phyloP scores from a whole-genome alignment of 495 filamentous ascomycete species.

The Poronia punctata region DNA sequence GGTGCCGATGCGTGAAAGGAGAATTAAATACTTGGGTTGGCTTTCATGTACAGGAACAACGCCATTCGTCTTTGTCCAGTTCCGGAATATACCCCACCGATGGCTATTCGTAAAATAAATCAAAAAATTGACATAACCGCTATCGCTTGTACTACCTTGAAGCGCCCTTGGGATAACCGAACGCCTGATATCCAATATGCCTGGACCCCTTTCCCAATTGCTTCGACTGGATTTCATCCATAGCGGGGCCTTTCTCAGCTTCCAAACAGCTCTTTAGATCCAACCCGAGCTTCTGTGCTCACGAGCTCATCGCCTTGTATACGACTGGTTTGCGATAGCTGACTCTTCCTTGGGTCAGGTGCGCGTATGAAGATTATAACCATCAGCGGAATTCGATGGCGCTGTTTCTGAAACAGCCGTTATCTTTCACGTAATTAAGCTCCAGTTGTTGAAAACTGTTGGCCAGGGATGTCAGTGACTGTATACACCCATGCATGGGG shows the following conservation, averaged over 20 bases:
- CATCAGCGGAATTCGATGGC: slow-evolving; percentile 88
- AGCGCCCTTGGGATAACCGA: slow-evolving; percentile 3
- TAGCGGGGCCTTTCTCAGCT: no score
- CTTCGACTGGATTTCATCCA: neutral
- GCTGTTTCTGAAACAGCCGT: slow-evolving; percentile 75
- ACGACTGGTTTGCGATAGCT: no score
- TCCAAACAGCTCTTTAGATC: no score
- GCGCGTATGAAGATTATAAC: slow-evolving; percentile 2
- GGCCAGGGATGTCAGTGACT: slow-evolving; percentile 4
- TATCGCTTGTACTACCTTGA: slow-evolving; percentile 3
- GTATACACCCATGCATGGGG: neutral
- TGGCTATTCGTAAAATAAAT: slow-evolving; percentile 18
- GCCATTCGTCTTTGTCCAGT: slow-evolving; percentile 12
- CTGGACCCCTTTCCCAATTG: slow-evolving; percentile 1
- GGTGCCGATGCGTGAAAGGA: neutral
- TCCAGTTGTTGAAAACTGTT: slow-evolving; percentile 85
- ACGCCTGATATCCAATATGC: slow-evolving; percentile 4
- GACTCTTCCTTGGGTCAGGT: no score
- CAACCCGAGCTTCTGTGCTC: no score
- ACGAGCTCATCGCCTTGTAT: no score
- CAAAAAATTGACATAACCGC: slow-evolving; percentile 7
- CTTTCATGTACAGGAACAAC: slow-evolving; percentile 19
- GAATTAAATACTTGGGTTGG: slow-evolving; percentile 3
- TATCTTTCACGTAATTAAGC: slow-evolving; percentile 77
- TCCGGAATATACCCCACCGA: slow-evolving; percentile 22